These are phyloP conservation scores for Dentiscutata heterogama DNA, from an alignment of 371 early-diverging fungal species.

Conservation along the genomic window DNA sequence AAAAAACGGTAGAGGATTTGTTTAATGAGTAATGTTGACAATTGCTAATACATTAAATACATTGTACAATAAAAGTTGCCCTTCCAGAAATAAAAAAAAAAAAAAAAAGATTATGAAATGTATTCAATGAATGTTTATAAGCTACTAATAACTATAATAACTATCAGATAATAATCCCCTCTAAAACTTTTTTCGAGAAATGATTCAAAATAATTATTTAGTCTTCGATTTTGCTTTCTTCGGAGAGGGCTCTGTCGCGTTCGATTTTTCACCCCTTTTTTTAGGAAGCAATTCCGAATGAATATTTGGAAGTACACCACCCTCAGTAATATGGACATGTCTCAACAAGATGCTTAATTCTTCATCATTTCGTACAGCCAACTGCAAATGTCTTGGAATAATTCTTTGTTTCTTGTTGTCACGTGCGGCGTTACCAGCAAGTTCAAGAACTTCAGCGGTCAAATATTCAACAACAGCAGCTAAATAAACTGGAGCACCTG, in stretches of 20 bases:
- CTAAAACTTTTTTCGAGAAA: too few relatives aligned
- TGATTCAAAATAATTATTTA: too few relatives aligned
- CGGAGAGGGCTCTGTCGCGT: constrained; percentile 48
- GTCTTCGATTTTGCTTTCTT: background rate
- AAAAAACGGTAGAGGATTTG: too few relatives aligned
- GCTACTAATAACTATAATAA: too few relatives aligned
- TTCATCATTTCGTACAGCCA: constrained; percentile 52
- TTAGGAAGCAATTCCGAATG: constrained; percentile 76
- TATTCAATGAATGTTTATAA: too few relatives aligned
- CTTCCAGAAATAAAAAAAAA: too few relatives aligned
- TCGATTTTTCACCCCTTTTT: constrained; percentile 71
- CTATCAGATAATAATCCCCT: too few relatives aligned
- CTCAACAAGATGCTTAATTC: constrained; percentile 95
- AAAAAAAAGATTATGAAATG: too few relatives aligned
- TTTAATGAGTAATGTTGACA: too few relatives aligned
- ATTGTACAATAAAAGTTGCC: too few relatives aligned
- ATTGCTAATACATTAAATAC: too few relatives aligned
- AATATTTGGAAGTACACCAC: constrained; percentile 92
- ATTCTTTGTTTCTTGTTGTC: constrained; percentile 31
- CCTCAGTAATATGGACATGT: constrained; percentile 88
- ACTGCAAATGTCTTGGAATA: constrained; percentile 25
- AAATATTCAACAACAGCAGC: constrained; percentile 35
- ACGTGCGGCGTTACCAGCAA: constrained; percentile 23
- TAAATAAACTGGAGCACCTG: constrained; percentile 32
- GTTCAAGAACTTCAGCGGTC: constrained; percentile 27